Evolutionary conservation across 495 filamentous ascomycete species (phyloP).

Genomic region (Schizothecium vesticola): DNA sequence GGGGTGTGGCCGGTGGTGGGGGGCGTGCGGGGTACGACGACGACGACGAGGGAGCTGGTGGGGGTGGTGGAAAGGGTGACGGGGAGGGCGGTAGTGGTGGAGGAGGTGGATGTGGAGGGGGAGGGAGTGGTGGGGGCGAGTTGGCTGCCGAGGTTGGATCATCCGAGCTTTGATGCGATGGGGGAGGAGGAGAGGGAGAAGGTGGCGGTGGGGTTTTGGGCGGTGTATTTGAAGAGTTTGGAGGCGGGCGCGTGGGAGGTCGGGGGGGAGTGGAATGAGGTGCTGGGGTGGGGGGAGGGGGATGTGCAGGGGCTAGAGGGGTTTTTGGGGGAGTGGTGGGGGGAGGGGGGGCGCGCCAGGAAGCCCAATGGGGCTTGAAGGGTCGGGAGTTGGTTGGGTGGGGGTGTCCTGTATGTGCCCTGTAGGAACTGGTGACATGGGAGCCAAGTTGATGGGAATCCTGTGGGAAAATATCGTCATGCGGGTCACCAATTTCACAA

Average conservation of each 20-base stretch:
- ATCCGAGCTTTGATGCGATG: background rate
- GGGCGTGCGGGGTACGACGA: background rate
- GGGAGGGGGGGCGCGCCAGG: no score
- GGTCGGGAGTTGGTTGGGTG: no score
- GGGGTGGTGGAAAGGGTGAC: background rate
- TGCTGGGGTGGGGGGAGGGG: no score
- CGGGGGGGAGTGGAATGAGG: no score
- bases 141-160: background rate
- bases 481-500: background rate
- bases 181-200: background rate
- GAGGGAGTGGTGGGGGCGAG: background rate
- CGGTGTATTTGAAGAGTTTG: background rate
- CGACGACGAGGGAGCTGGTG: background rate
- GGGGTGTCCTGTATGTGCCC: no score
- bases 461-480: background rate
- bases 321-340: no score
- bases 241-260: no score
- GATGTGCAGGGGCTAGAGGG: no score
- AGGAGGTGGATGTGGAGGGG: background rate
- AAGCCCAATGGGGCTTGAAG: background rate
- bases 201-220: background rate
- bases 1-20: conserved; percentile 19
- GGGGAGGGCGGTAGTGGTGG: background rate
- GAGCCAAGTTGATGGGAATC: no score
- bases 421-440: background rate